phyloP scores from a whole-genome alignment of 2,329 filamentous ascomycete species.

The Acephala macrosclerotiorum region DNA sequence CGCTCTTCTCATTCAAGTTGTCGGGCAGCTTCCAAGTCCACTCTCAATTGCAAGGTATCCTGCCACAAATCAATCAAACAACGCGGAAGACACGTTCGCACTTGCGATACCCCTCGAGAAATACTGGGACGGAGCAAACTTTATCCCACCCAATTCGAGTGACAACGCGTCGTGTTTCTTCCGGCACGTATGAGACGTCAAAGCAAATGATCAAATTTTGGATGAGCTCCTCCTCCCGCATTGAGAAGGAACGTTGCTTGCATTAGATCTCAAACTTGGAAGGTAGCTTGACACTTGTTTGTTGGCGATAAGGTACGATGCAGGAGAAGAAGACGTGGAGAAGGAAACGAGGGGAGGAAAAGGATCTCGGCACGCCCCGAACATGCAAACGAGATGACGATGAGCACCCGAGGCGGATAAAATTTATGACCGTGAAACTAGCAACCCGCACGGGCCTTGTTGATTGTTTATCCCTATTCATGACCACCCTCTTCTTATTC shows the following conservation, averaged over 20 bases:
- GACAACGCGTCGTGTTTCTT: background rate
- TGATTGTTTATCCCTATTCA: too few species aligned
- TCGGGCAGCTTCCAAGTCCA: background rate
- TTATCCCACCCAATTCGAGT: background rate
- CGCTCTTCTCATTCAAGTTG: background rate
- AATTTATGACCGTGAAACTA: too few species aligned
- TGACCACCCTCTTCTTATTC: too few species aligned
- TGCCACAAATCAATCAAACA: background rate
- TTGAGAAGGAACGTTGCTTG: background rate
- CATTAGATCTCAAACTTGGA: background rate
- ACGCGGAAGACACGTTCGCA: background rate
- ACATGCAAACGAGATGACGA: constrained; percentile 3
- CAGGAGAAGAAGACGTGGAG: background rate
- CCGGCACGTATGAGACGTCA: background rate
- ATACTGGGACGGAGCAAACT: background rate
- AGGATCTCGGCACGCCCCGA: constrained; percentile 5
- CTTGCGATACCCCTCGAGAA: background rate
- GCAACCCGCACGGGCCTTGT: too few species aligned
- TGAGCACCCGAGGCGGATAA: too few species aligned
- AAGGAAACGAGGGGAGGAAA: background rate
- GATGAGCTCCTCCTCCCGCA: background rate
- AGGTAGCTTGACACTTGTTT: background rate
- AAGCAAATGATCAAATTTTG: background rate
- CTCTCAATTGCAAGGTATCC: background rate
- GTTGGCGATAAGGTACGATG: background rate